A percentile compares a stretch with the other conserved stretches of the same genome.
These are phyloP conservation scores for Cladorrhinum samala DNA, from an alignment of 495 filamentous ascomycete genomes.

Conservation along the genomic window DNA sequence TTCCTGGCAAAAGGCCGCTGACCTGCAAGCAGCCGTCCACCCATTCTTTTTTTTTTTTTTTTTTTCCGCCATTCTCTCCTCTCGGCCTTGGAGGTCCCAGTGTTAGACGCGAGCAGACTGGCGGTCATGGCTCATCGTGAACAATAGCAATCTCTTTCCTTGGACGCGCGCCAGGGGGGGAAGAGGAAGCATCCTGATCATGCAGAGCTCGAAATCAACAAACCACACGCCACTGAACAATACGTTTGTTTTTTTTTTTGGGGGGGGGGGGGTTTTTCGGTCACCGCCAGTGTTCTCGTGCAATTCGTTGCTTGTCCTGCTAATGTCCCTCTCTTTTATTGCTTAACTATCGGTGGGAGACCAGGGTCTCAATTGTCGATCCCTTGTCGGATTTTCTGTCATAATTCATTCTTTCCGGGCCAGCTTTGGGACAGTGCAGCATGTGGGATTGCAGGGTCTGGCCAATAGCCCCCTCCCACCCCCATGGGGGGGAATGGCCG, in stretches of 20 bases:
- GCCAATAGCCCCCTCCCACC: background rate
- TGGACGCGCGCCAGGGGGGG: background rate
- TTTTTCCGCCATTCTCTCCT: constrained; percentile 14
- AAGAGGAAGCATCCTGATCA: constrained; percentile 2
- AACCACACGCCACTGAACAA: constrained; percentile 11
- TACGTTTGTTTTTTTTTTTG: constrained; percentile 8
- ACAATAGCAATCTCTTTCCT: background rate
- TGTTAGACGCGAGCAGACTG: background rate
- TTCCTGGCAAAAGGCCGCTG: constrained; percentile 11
- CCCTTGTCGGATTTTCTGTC: constrained; percentile 10
- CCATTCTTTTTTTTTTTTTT: background rate
- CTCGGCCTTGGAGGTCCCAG: background rate
- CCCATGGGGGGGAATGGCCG: background rate
- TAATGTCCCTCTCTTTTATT: background rate
- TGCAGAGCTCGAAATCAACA: constrained; percentile 10
- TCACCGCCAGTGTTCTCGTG: constrained; percentile 1
- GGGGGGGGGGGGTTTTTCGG: background rate
- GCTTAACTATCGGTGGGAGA: background rate
- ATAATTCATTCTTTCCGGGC: constrained; percentile 2
- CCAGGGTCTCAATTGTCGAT: constrained; percentile 3
- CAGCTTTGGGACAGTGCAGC: background rate
- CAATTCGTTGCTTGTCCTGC: constrained; percentile 8
- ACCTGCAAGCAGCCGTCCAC: constrained; percentile 23
- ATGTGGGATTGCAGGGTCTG: background rate
- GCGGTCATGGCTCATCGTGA: background rate